phyloP scores from a whole-genome alignment of 257 asterid species.

The Mitragyna speciosa region DNA sequence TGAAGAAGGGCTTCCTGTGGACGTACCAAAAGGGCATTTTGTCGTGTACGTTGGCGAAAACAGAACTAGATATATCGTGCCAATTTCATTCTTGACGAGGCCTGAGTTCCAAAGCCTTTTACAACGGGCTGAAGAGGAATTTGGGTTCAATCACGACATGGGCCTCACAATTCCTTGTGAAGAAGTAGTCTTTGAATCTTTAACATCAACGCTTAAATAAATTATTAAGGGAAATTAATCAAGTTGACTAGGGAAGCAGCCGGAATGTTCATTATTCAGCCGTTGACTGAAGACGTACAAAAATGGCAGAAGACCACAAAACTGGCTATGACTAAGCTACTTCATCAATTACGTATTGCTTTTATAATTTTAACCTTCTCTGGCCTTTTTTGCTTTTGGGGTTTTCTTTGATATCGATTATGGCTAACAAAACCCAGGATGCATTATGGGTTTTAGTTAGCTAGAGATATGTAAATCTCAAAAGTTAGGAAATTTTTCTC shows the following conservation, averaged over 20 bases:
- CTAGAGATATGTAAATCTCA: slow-evolving; percentile 41
- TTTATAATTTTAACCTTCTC: slow-evolving; percentile 2
- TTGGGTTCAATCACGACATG: slow-evolving; percentile 41
- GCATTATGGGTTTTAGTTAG: slow-evolving; percentile 16
- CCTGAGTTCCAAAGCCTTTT: slow-evolving; percentile 34
- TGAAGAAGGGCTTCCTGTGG: slow-evolving; percentile 37
- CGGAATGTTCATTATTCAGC: too few relatives aligned
- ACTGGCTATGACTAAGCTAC: not conserved
- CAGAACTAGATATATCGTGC: slow-evolving; percentile 35
- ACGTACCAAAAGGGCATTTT: slow-evolving; percentile 42
- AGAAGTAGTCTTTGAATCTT: slow-evolving; percentile 29
- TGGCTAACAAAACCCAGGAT: slow-evolving; percentile 23
- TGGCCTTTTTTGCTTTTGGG: not conserved
- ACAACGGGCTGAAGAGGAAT: slow-evolving; percentile 40
- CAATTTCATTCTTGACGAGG: slow-evolving; percentile 32
- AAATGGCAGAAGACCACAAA: not conserved
- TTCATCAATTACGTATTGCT: not conserved
- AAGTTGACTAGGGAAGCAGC: too few relatives aligned
- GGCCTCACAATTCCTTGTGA: slow-evolving; percentile 42
- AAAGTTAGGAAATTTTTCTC: slow-evolving; percentile 42
- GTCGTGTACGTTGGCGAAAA: slow-evolving; percentile 42
- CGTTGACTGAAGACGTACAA: too few relatives aligned
- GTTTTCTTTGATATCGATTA: slow-evolving; percentile 23
- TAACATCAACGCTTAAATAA: slow-evolving; percentile 32
- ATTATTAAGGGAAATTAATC: not conserved